Evolutionary conservation across 1,284 basidiomycete genomes (phyloP).

Genomic region (Xerocomus amazonicus): DNA sequence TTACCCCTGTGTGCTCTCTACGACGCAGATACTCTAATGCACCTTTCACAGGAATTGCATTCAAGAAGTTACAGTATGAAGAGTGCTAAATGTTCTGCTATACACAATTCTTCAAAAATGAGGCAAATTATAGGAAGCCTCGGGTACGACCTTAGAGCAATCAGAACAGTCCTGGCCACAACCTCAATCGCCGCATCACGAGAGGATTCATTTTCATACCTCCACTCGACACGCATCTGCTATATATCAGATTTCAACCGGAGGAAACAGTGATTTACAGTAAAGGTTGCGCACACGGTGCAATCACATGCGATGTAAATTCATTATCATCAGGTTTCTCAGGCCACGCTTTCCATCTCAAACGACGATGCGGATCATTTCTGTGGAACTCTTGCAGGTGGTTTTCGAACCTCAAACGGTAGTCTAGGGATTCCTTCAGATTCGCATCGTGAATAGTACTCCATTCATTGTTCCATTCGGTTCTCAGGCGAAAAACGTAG

Average conservation of each 20-base stretch:
- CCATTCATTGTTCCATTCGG: constrained; percentile 11
- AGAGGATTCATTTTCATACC: constrained; percentile 22
- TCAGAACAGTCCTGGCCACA: constrained; percentile 21
- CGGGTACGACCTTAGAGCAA: constrained; percentile 11
- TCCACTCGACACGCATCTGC: constrained; percentile 29
- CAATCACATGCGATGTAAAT: constrained; percentile 28
- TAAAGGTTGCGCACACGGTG: constrained; percentile 19
- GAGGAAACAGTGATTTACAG: background rate
- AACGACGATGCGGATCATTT: constrained; percentile 10
- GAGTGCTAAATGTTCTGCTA: too few species aligned
- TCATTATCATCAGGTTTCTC: constrained; percentile 22
- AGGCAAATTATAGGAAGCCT: too few species aligned
- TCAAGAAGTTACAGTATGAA: too few species aligned
- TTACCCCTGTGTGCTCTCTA: too few species aligned
- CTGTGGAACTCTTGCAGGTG: constrained; percentile 20
- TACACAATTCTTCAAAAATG: too few species aligned
- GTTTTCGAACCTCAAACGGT: constrained; percentile 27
- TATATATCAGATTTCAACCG: constrained; percentile 7
- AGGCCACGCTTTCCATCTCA: constrained; percentile 22
- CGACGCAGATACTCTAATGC: too few species aligned
- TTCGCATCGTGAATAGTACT: background rate
- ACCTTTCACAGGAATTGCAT: too few species aligned
- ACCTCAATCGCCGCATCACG: constrained; percentile 24
- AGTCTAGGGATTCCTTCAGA: constrained; percentile 7
- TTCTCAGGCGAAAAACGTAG: background rate